Evolutionary conservation across 371 early-diverging fungal genomes (phyloP).

Genomic region (Blastocladiella emersonii): DNA sequence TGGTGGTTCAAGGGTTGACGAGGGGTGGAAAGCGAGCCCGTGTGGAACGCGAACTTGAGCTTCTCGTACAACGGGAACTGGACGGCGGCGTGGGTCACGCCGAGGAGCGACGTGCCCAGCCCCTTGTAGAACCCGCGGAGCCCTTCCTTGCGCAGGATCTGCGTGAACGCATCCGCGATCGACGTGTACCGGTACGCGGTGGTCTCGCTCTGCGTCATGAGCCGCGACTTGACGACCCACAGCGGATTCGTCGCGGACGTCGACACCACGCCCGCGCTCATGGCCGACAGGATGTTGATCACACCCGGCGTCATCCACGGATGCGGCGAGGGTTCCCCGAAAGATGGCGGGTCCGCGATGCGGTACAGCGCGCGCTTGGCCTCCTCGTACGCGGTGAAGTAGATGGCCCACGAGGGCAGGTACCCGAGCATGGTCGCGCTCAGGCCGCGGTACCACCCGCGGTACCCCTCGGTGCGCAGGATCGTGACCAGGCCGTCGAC

Average conservation of each 20-base stretch:
- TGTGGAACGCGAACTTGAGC: conserved; percentile 35
- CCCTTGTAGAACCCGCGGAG: conserved; percentile 74
- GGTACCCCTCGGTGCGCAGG: conserved; percentile 67
- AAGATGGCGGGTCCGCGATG: not conserved
- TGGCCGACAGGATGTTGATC: conserved; percentile 69
- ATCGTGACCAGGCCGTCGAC: conserved; percentile 31
- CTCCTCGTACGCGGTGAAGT: conserved; percentile 64
- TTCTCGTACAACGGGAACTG: conserved; percentile 93
- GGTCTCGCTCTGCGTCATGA: conserved; percentile 66
- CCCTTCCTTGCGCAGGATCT: conserved; percentile 55
- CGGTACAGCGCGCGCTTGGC: conserved; percentile 30
- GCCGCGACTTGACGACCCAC: conserved; percentile 86
- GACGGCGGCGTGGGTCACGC: conserved; percentile 82
- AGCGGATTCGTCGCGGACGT: conserved; percentile 73
- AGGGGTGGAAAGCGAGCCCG: not conserved
- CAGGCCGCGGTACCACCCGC: conserved; percentile 81
- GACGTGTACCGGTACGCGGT: conserved; percentile 56
- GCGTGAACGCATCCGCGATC: conserved; percentile 51
- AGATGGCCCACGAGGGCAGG: conserved; percentile 82
- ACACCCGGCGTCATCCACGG: conserved; percentile 4
- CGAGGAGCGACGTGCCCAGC: conserved; percentile 72
- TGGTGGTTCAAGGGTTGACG: not conserved
- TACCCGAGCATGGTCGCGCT: conserved; percentile 78
- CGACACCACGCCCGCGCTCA: conserved; percentile 69
- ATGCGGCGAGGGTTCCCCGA: not conserved